Evolutionary conservation across 1,284 basidiomycete genomes (phyloP).

Genomic region (Puccinia polysora): DNA sequence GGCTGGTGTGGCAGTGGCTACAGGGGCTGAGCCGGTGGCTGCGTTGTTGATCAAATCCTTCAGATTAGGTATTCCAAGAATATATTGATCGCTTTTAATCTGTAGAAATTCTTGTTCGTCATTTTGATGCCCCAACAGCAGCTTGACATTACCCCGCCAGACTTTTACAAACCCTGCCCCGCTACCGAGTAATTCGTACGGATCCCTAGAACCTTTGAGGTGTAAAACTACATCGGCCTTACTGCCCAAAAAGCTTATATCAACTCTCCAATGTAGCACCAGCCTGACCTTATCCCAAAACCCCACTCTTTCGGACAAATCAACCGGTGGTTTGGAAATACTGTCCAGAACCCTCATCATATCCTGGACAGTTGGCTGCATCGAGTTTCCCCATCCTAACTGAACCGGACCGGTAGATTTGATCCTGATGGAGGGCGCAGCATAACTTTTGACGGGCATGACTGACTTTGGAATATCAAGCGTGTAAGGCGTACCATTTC

Average conservation of each 20-base stretch:
- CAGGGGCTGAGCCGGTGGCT: constrained; percentile 53
- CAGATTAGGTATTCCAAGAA: constrained; percentile 69
- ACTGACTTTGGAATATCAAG: constrained; percentile 81
- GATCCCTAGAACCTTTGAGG: constrained; percentile 68
- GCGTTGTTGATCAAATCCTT: constrained; percentile 56
- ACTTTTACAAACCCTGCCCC: constrained; percentile 86
- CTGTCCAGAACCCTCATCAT: constrained; percentile 77
- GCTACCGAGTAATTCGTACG: constrained; percentile 67
- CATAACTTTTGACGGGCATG: constrained; percentile 92
- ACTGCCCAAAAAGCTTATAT: constrained; percentile 64
- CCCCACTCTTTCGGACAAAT: constrained; percentile 78
- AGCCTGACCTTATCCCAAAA: constrained; percentile 95
- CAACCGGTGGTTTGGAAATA: constrained; percentile 71
- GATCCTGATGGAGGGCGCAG: constrained; percentile 63
- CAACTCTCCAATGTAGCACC: constrained; percentile 76
- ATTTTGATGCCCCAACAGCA: constrained; percentile 71
- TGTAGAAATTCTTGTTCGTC: constrained; percentile 75
- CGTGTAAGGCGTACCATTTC: constrained; percentile 57
- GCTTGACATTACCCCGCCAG: constrained; percentile 71
- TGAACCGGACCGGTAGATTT: constrained; percentile 64
- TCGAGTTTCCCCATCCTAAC: constrained; percentile 85
- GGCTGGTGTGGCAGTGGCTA: constrained; percentile 32
- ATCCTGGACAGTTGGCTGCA: constrained; percentile 80
- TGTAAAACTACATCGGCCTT: constrained; percentile 44
- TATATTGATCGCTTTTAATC: constrained; percentile 72